These are phyloP conservation scores for Candida sanyaensis DNA, from an alignment of 1,139 yeast genomes.

Conservation along the genomic window DNA sequence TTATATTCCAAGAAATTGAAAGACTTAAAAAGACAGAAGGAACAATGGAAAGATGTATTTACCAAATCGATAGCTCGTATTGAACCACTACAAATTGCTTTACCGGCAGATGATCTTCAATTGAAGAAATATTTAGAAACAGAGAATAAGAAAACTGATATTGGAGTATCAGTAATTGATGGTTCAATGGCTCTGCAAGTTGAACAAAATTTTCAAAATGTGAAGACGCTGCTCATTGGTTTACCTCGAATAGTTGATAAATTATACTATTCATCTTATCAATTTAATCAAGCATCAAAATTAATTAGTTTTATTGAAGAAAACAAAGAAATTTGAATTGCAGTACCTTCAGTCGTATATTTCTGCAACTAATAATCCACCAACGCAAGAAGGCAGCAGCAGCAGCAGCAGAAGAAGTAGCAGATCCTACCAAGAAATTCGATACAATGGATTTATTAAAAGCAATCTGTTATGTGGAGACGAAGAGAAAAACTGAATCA, in stretches of 20 bases:
- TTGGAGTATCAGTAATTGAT: slow-evolving; percentile 10
- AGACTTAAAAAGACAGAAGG: slow-evolving; percentile 47
- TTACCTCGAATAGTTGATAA: slow-evolving; percentile 24
- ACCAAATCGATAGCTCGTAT: slow-evolving; percentile 23
- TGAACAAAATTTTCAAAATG: slow-evolving; percentile 12
- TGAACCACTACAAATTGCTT: slow-evolving; percentile 16
- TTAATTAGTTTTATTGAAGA: slow-evolving; percentile 20
- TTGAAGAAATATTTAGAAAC: slow-evolving; percentile 16
- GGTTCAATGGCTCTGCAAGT: slow-evolving; percentile 12
- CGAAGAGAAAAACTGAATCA: not conserved
- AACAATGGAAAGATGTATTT: slow-evolving; percentile 47
- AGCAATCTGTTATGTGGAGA: slow-evolving; percentile 22
- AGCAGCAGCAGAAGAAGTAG: slow-evolving; percentile 5
- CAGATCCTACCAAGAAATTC: slow-evolving; percentile 18
- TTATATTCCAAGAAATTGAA: slow-evolving; percentile 47
- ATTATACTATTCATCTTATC: slow-evolving; percentile 23
- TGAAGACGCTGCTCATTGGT: slow-evolving; percentile 17
- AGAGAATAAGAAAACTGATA: slow-evolving; percentile 6
- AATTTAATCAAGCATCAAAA: slow-evolving; percentile 22
- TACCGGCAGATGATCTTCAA: slow-evolving; percentile 7
- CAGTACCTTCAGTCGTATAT: slow-evolving; percentile 22
- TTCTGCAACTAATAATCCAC: slow-evolving; percentile 14
- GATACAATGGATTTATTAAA: slow-evolving; percentile 21
- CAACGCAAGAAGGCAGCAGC: slow-evolving; percentile 5
- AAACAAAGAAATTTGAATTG: slow-evolving; percentile 18